Evolutionary conservation across 73 alveolate genomes (phyloP), one percentile per base, ranked within the genome.

Genomic region (Paramecium biaurelia): DNA sequence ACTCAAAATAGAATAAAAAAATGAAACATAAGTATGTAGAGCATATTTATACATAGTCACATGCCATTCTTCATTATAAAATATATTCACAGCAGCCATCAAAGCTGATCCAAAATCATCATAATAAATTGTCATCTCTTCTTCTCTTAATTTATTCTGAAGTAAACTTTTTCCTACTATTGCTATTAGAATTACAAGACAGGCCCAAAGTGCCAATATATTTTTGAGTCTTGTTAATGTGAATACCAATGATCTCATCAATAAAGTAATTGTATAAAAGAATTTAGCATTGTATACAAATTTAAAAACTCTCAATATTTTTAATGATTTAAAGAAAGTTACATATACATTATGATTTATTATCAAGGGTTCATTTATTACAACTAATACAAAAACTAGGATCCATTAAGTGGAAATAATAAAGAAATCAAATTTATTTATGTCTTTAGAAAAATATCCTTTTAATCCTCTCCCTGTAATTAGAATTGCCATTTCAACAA

Each of bases 11-110:
- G 72, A 70, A n/a, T 23, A 88, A n/a, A 70, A 70, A 88, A 76
- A 42, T 21, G 85, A 24, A 24, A 68, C 23, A 18, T 38, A 42
- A 21, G 86, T 57, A 67, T 34, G 34, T 41, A 68, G 0, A 18
- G 89, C 72, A 70, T 68, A 88, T 34, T 70, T 68, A 41, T 88
- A 88, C 93, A 88, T 88, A 10, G 93, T 68, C 20, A 88, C 41
- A 88, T 88, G 93, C 93, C 93, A 88, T 67, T 88, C 93, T 43
- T 88, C 93, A 24, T 88, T 88, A 88, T 88, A 88, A 68, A 88
- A 88, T 37, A 88, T 70, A n/a, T 68, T 53, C 1, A 88, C 72
- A 12, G 86, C 57, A 0, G 93, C 93, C 35, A 88, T 57, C n/a
- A 88, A 37, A 1, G 89, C 67, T 11, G 76, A 74, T 21, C 76